Evolutionary conservation across 2,329 filamentous ascomycete genomes (phyloP).

Genomic region (Epicoccum nigrum): DNA sequence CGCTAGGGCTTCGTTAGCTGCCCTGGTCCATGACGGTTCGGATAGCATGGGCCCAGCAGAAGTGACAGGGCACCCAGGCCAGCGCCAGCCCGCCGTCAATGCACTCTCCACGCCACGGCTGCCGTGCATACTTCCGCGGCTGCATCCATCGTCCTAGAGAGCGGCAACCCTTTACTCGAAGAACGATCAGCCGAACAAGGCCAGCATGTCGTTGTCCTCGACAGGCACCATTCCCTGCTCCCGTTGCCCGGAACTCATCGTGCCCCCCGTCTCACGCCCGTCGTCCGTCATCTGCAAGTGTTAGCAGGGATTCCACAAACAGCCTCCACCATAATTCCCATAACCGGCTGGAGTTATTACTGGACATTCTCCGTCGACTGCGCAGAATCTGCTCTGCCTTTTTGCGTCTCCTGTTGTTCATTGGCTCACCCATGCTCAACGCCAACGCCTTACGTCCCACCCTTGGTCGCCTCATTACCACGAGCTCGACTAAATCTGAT

Average conservation of each 20-base stretch:
- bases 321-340: slow-evolving; percentile 43
- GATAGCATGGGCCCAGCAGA: slow-evolving; percentile 31
- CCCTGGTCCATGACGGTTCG: slow-evolving; percentile 35
- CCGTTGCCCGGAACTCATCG: slow-evolving; percentile 45
- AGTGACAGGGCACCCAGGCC: slow-evolving; percentile 36
- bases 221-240: slow-evolving; percentile 42
- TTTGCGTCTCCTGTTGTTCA: slow-evolving; percentile 37
- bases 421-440: slow-evolving; percentile 33
- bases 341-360: slow-evolving; percentile 49
- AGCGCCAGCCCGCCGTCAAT: slow-evolving; percentile 28
- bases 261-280: slow-evolving; percentile 47
- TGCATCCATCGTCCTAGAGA: slow-evolving; percentile 42
- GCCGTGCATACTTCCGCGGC: slow-evolving; percentile 46
- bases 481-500: slow-evolving; percentile 16
- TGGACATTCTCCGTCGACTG: slow-evolving; percentile 47
- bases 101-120: slow-evolving; percentile 32
- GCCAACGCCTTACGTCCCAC: slow-evolving; percentile 24
- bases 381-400: slow-evolving; percentile 32
- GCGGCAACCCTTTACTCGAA: slow-evolving; percentile 38
- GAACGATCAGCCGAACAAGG: slow-evolving; percentile 52
- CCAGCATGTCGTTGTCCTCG: slow-evolving; percentile 44
- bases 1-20: slow-evolving; percentile 30
- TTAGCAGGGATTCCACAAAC: slow-evolving; percentile 42
- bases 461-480: slow-evolving; percentile 21
- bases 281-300: slow-evolving; percentile 47